Evolutionary conservation across 2,329 filamentous ascomycete genomes (phyloP), one percentile per base, ranked within the genome.

Genomic region (Trichocomaceae sp.): DNA sequence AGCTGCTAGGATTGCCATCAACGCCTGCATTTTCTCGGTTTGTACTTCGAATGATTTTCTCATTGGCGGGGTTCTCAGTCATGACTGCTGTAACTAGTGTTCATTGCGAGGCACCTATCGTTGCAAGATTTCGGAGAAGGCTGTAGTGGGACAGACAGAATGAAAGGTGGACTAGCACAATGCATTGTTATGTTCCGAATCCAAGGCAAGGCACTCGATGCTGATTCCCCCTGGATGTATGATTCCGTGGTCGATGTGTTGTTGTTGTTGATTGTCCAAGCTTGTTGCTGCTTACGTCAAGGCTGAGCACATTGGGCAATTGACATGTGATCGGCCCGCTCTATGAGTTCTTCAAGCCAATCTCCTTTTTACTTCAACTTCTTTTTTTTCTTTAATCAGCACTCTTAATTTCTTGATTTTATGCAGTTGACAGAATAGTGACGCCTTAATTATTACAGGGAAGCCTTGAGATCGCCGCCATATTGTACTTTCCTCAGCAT

Each of bases 401-500:
- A n/a, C n/a, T n/a, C n/a, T n/a, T n/a, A n/a, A n/a, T n/a, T n/a
- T n/a, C 13, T 35, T 35, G 10, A 35, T 4, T 35, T 13, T 13
- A 35, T 35, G 31, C 31, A 13, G 31, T 15, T 13, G 13, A 15
- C 13, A 35, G 15, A 15, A 35, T 13, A 3, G 12, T 15, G 2
- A 35, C 12, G 31, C 31, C 15, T 13, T 35, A 51, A 44, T 62
- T 61, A 44, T 62, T 61, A 71, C 62, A 70, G 59, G 63, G 66
- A 68, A 26, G 64, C 63, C 50, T 67, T 69, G 51, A 61, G 17
- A 52, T 72, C 69, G 12, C 69, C 69, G n/a, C 61, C 60, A 57
- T 72, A 68, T 45, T 69, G 64, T 13, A 72, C 64, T 54, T 61
- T 68, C 52, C 68, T 61, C 45, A 73, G 61, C 59, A 65, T 62